Evolutionary conservation across 176 grass and related monocot species (phyloP).

Genomic region (Melocanna baccifera): DNA sequence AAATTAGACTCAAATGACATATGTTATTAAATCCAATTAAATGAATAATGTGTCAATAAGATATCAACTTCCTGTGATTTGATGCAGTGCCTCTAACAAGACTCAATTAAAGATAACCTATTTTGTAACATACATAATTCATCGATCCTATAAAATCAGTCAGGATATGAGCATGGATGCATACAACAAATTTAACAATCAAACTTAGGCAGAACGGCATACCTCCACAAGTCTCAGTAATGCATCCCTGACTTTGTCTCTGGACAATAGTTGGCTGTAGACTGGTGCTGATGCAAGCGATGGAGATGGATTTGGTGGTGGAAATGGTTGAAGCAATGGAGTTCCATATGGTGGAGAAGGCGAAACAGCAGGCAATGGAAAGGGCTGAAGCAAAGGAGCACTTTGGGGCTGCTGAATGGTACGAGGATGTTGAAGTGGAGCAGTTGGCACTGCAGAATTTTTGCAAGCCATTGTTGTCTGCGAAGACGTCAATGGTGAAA

Average conservation of each 20-base stretch:
- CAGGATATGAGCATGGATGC: background rate
- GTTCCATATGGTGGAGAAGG: conserved; percentile 52
- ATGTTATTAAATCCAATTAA: background rate
- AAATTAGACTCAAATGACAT: background rate
- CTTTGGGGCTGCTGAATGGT: conserved; percentile 37
- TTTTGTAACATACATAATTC: background rate
- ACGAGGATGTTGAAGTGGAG: conserved; percentile 43
- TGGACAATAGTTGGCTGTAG: conserved; percentile 27
- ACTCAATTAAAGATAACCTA: background rate
- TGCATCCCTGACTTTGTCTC: conserved; percentile 51
- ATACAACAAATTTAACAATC: background rate
- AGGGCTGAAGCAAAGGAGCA: conserved; percentile 58
- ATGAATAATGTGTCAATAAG: background rate
- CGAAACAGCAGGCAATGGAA: conserved; percentile 36
- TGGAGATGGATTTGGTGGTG: conserved; percentile 40
- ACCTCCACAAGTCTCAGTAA: conserved; percentile 59
- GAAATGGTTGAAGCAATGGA: conserved; percentile 53
- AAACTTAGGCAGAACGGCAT: conserved; percentile 6
- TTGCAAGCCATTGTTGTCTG: conserved; percentile 28
- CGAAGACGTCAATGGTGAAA: conserved; percentile 36
- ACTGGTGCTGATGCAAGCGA: conserved; percentile 44
- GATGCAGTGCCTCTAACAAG: background rate
- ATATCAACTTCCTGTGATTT: background rate
- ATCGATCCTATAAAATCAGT: background rate
- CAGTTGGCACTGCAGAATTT: conserved; percentile 35